phyloP scores from a whole-genome alignment of 2,329 filamentous ascomycete species.

The Fusarium setosum region DNA sequence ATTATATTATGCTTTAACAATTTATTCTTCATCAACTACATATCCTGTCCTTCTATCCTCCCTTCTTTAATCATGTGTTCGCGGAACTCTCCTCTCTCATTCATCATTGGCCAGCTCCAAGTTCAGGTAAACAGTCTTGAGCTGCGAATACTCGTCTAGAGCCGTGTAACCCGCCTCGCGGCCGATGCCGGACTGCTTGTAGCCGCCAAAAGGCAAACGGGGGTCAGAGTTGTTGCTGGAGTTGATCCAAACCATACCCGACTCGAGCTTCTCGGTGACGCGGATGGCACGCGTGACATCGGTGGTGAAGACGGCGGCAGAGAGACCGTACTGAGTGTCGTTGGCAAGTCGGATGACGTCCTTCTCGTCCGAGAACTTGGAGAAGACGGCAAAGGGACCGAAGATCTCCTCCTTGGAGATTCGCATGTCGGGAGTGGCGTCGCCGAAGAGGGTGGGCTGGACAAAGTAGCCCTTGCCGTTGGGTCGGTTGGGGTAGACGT shows the following conservation, averaged over 20 bases:
- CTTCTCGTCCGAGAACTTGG: not conserved
- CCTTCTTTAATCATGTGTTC: too few relatives aligned
- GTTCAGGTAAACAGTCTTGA: not conserved
- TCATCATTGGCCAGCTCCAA: too few relatives aligned
- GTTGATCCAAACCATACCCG: not conserved
- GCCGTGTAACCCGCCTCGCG: not conserved
- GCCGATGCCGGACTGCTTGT: not conserved
- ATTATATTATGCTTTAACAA: too few relatives aligned
- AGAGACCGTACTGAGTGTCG: not conserved
- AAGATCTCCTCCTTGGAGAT: not conserved
- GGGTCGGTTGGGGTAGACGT: too few relatives aligned
- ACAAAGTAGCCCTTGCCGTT: not conserved
- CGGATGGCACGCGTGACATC: not conserved
- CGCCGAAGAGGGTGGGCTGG: not conserved
- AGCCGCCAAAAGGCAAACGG: not conserved
- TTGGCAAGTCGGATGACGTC: not conserved
- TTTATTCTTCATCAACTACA: too few relatives aligned
- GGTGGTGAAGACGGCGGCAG: not conserved
- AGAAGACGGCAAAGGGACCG: not conserved
- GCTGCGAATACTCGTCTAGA: not conserved
- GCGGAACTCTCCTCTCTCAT: too few relatives aligned
- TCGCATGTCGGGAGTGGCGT: not conserved
- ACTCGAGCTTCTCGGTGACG: not conserved
- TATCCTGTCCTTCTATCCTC: too few relatives aligned
- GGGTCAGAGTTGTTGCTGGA: not conserved